These are phyloP conservation scores for Cryptosporidium ubiquitum DNA, from an alignment of 169 alveolate genomes.

Conservation along the genomic window DNA sequence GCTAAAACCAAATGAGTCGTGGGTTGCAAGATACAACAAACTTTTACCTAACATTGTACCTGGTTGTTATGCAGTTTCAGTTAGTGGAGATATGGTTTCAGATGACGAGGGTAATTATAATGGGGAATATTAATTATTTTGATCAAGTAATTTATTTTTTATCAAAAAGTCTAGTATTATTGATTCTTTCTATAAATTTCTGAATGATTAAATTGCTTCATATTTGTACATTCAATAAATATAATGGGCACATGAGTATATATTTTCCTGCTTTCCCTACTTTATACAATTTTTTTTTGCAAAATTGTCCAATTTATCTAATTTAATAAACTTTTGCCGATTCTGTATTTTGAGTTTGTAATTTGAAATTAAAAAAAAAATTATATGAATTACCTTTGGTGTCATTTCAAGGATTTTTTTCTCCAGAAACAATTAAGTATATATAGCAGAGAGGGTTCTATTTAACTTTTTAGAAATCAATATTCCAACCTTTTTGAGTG, in stretches of 20 bases:
- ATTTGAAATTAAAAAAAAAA: not conserved
- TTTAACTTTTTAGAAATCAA: not conserved
- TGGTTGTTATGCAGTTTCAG: constrained; percentile 90
- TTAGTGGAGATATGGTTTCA: constrained; percentile 81
- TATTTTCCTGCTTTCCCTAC: constrained; percentile 1
- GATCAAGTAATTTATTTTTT: not conserved
- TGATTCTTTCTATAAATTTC: not conserved
- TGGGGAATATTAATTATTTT: constrained; percentile 23
- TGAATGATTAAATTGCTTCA: not conserved
- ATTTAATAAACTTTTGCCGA: constrained; percentile 32
- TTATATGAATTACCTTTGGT: constrained; percentile 12
- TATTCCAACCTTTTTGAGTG: not conserved
- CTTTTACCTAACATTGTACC: constrained; percentile 79
- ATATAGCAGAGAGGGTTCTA: constrained; percentile 3
- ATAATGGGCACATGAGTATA: constrained; percentile 1
- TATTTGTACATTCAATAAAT: constrained; percentile 4
- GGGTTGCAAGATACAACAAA: constrained; percentile 89
- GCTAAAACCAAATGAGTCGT: constrained; percentile 86
- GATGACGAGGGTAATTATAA: constrained; percentile 62
- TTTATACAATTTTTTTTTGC: not conserved
- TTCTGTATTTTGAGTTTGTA: not conserved
- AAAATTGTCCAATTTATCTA: not conserved
- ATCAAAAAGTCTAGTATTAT: not conserved
- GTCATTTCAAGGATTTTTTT: constrained; percentile 3
- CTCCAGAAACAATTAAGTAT: not conserved